Base-by-base conservation (phyloP, 1,139 yeast genomes). In the Blastobotrys apis region DNA sequence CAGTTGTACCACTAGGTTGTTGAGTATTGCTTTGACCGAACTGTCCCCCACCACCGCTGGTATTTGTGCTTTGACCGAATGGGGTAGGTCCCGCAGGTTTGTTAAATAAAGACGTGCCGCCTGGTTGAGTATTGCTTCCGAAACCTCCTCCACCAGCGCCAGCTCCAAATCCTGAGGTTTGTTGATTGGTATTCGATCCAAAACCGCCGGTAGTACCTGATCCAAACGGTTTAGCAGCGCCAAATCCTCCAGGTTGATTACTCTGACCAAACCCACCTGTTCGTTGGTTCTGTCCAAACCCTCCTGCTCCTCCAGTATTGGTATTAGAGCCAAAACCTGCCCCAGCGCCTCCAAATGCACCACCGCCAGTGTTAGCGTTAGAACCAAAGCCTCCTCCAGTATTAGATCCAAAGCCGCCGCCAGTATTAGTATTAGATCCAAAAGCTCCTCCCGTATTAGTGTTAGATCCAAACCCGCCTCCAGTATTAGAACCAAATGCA, bases 241-340 rank as follows among this genome's bases (percentile, higher is more conserved):
- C n/a, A n/a, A n/a, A n/a, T n/a, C n/a, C n/a, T n/a, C n/a, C n/a
- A n/a, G n/a, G n/a, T n/a, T n/a, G n/a, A n/a, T n/a, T n/a, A n/a
- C n/a, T n/a, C 41, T 53, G 47, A 34, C 54, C 61, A 47, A 59
- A 53, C 23, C 49, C 53, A 20, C 50, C 46, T 21, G 48, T 40
- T 13, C 47, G 32, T 20, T 21, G n/a, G 31, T 48, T 48, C 5
- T 19, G 3, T 37, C 31, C 39, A 35, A 35, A 35, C 2, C 29
- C 29, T 4, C 38, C 38, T n/a, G n/a, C n/a, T n/a, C n/a, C n/a
- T n/a, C n/a, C 26, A 23, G 26, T 6, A 10, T 10, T 23, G 9
- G 26, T 23, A 23, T 23, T 23, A 31, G 37, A 36, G 16, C 41
- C 25, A 36, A 27, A 16, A 10, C 52, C 39, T 20, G 42, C 38